phyloP scores from a whole-genome alignment of 768 basidiomycete genomes.

The Lactarius hatsudake region DNA sequence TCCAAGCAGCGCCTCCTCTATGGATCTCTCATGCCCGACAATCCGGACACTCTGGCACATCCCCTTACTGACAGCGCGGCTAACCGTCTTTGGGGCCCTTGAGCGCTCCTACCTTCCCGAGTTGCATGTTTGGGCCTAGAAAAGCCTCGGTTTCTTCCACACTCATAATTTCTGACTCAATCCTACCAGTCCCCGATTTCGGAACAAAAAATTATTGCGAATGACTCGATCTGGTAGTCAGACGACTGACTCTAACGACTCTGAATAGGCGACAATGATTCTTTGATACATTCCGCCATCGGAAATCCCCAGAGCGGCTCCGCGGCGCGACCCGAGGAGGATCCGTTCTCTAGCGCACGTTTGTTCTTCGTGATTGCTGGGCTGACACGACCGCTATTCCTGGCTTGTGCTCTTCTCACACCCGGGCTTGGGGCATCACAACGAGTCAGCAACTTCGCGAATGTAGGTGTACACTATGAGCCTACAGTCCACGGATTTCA shows the following conservation, averaged over 20 bases:
- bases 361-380: constrained; percentile 22
- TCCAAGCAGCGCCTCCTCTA: neutral
- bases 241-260: constrained; percentile 7
- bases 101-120: constrained; percentile 18
- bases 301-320: constrained; percentile 17
- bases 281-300: constrained; percentile 3
- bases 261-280: neutral
- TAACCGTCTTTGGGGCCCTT: constrained; percentile 21
- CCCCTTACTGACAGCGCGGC: constrained; percentile 17
- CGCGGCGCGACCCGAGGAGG: constrained; percentile 17
- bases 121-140: constrained; percentile 13
- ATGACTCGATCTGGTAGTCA: constrained; percentile 15
- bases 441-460: neutral
- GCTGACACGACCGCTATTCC: constrained; percentile 12
- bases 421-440: neutral
- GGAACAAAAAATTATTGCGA: constrained; percentile 7
- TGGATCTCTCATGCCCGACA: constrained; percentile 17
- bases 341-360: constrained; percentile 6
- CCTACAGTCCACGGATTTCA: neutral
- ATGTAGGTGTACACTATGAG: neutral
- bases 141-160: constrained; percentile 19
- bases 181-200: constrained; percentile 2
- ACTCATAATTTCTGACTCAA: constrained; percentile 5
- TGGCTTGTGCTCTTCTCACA: constrained; percentile 19
- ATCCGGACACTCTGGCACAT: constrained; percentile 7